Percentiles rank a stretch among this genome's conserved stretches.
Evolutionary conservation across 2,329 filamentous ascomycete genomes (phyloP).

Genomic region (Lachnellula suecica): DNA sequence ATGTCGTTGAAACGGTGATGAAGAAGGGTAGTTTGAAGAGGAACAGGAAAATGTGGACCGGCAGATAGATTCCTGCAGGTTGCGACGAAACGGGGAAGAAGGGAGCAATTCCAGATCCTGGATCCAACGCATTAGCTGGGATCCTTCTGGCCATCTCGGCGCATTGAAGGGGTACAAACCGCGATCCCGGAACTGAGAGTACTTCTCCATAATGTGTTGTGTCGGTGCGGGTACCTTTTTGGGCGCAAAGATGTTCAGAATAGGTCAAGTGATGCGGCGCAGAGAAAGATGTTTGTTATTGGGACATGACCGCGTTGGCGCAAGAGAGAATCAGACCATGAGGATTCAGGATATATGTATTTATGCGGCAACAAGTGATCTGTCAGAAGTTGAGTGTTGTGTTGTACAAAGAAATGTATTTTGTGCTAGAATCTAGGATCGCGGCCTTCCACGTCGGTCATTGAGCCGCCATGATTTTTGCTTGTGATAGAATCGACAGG

Average conservation of each 20-base stretch:
- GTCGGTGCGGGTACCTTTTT: not conserved
- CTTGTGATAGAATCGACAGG: too few species aligned
- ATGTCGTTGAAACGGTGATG: slow-evolving; percentile 62
- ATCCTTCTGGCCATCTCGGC: slow-evolving; percentile 1
- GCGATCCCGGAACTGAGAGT: slow-evolving; percentile 72
- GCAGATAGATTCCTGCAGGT: slow-evolving; percentile 58
- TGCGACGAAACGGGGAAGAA: slow-evolving; percentile 81
- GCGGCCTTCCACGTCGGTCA: too few species aligned
- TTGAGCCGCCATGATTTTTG: too few species aligned
- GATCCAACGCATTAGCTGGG: slow-evolving; percentile 23
- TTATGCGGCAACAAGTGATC: not conserved
- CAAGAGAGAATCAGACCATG: too few species aligned
- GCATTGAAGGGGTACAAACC: slow-evolving; percentile 43
- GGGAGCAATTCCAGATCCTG: slow-evolving; percentile 93
- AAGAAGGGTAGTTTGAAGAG: slow-evolving; percentile 78
- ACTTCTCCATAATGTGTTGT: slow-evolving; percentile 63
- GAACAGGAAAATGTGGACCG: slow-evolving; percentile 73
- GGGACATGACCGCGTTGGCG: not conserved
- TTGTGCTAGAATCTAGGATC: too few species aligned
- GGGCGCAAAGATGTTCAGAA: not conserved
- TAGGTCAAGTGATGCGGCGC: not conserved
- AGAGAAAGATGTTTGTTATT: not conserved
- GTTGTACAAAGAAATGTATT: too few species aligned
- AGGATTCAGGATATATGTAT: too few species aligned
- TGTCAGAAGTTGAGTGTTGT: too few species aligned